Evolutionary conservation across 2,329 filamentous ascomycete species (phyloP).

Genomic region (Verticillium alfalfae): DNA sequence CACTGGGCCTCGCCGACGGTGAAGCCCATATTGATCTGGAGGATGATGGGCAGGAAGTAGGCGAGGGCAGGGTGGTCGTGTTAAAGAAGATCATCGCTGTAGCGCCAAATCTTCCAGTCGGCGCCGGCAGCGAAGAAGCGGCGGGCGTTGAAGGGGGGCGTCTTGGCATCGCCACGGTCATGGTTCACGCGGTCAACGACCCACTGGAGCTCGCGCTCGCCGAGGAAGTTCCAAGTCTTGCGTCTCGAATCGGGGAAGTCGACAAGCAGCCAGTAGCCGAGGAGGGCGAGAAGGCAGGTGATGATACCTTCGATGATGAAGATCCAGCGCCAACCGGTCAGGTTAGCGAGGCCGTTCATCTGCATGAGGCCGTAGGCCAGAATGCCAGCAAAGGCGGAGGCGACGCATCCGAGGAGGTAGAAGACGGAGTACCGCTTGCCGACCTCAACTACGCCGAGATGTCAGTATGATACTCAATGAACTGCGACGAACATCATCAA

Average conservation of each 20-base stretch:
- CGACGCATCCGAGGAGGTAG: conserved; percentile 63
- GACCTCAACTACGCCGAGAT: conserved; percentile 47
- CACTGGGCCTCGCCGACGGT: conserved; percentile 59
- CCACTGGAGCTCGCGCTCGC: conserved; percentile 43
- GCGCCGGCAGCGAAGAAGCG: conserved; percentile 39
- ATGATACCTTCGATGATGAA: conserved; percentile 51
- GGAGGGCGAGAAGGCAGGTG: conserved; percentile 45
- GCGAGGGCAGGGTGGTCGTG: conserved; percentile 69
- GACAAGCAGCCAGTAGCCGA: conserved; percentile 53
- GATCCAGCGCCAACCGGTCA: conserved; percentile 64
- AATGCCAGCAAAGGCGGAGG: conserved; percentile 62
- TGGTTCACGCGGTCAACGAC: conserved; percentile 47
- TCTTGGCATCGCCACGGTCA: conserved; percentile 52
- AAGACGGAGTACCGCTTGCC: conserved; percentile 65
- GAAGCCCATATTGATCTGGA: conserved; percentile 59
- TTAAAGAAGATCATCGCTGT: conserved; percentile 57
- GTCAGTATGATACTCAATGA: not conserved
- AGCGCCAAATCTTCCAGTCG: conserved; percentile 58
- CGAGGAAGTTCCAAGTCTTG: conserved; percentile 47
- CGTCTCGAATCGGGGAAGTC: conserved; percentile 57
- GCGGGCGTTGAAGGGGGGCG: conserved; percentile 44
- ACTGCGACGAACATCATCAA: not conserved
- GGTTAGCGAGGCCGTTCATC: conserved; percentile 47
- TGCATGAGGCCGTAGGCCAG: conserved; percentile 67
- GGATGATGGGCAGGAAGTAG: conserved; percentile 75